Evolutionary conservation across 129 eudicot species (phyloP), one percentile per base, ranked within the genome.

Genomic region (Artemisia tridentata): DNA sequence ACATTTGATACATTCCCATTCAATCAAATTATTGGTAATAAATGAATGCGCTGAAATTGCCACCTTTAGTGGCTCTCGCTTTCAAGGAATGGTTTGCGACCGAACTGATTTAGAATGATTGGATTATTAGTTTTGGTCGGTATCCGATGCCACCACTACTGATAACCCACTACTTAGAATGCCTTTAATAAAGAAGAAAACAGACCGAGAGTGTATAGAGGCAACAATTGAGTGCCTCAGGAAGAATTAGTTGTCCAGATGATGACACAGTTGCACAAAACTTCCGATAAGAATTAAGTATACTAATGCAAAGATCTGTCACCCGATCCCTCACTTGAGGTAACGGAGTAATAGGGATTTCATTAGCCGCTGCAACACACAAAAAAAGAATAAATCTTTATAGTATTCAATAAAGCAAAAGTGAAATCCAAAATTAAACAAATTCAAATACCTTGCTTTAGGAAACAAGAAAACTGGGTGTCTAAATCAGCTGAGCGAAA

Each of bases 141-240:
- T 38, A 38, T 38, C 45, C 45, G 11, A 38, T 38, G 45, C 45
- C 45, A 55, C 59, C 45, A 47, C 4, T n/a, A n/a, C n/a, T n/a
- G n/a, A n/a, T n/a, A n/a, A n/a, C n/a, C n/a, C n/a, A n/a, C n/a
- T 6, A 56, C 43, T 67, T 52, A 56, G 18, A 38, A 64, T 61
- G 69, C 6, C n/a, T 29, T 54, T 3, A 66, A 34, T 77, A 29
- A 47, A 63, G 20, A 50, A 62, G 57, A 46, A 53, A 60, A 78
- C 80, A 71, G 90, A 93, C 98, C 98, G 20, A 93, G 95, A 46
- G 96, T 83, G 75, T 93, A 93, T 25, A 93, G 75, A 80, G 98
- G 98, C 83, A 93, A 80, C 81, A 93, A 67, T 90, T 93, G 78
- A 93, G 98, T 56, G 97, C 98, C 80, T 93, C 98, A 6, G 98